Evolutionary conservation across 2,329 filamentous ascomycete genomes (phyloP).

Genomic region (Diaporthe nobilis): DNA sequence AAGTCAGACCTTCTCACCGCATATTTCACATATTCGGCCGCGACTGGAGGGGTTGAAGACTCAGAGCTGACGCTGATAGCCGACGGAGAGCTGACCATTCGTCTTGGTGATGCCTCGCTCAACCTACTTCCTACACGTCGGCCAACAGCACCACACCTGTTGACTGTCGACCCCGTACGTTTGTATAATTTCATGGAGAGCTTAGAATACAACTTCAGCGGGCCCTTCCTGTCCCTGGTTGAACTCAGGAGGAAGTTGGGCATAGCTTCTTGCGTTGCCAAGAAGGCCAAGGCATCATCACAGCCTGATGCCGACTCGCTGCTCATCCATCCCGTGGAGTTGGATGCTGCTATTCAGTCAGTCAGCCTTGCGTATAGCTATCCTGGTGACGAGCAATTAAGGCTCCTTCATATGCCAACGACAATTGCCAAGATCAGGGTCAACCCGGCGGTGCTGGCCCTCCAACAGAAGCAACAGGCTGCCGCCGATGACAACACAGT

Average conservation of each 20-base stretch:
- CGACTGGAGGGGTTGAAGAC: not conserved
- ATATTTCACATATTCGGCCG: conserved; percentile 4
- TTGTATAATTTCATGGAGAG: conserved; percentile 36
- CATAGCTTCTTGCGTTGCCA: conserved; percentile 13
- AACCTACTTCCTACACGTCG: not conserved
- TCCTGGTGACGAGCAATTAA: conserved; percentile 25
- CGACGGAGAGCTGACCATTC: not conserved
- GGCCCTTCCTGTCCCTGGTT: conserved; percentile 20
- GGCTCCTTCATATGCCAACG: conserved; percentile 25
- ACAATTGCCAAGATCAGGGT: conserved; percentile 14
- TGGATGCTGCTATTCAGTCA: conserved; percentile 27
- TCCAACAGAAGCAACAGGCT: not conserved
- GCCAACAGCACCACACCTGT: not conserved
- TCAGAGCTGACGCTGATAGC: conserved; percentile 12
- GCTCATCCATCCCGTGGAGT: conserved; percentile 22
- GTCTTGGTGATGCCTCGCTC: not conserved
- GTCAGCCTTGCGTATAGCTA: conserved; percentile 33
- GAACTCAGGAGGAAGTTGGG: conserved; percentile 11
- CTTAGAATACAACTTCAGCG: conserved; percentile 39
- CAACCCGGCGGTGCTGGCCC: conserved; percentile 22
- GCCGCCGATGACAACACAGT: not conserved
- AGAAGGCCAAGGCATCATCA: not conserved
- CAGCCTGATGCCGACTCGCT: not conserved
- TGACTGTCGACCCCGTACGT: conserved; percentile 7
- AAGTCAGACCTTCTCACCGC: not conserved